Base-by-base conservation (phyloP, 106 monocot genomes). In the Acorus gramineus region DNA sequence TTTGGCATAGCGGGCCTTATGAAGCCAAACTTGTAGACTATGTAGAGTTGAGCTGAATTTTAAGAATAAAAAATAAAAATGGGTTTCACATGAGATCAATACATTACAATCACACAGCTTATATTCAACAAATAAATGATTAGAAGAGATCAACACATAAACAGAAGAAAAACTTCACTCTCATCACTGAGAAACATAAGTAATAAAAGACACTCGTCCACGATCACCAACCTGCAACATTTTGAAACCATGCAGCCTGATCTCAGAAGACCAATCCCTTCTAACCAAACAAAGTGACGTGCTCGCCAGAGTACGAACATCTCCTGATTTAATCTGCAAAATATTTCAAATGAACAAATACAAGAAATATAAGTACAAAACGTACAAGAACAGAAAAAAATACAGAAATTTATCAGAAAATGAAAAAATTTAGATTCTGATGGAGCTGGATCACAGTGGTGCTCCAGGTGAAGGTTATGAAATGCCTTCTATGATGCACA, bases 211-310 rank as follows among this genome's bases (percentile, higher is more conserved):
- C 53, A 53, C 4, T 47, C 6, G 48, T 50, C 7, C 1, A 47
- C 53, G 8, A 10, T 50, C 49, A 60, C 12, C 4, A 65, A 96
- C 96, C 96, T 96, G 96, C 68, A 96, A 65, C 85, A 87, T 77
- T 63, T 96, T 96, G 59, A 87, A 85, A 9, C 91, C 96, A 67
- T 96, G 87, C 69, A 96, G 46, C 66, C 96, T 87, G 66, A 96
- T 85, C 76, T 91, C 91, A 57, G 85, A 85, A 42, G 91, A 77
- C 76, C 77, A 79, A 52, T 91, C 85, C 72, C 77, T 96, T 11
- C 72, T 80, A 9, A 91, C 70, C 78, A 96, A 79, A 63, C 78
- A 67, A 54, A 96, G 76, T 5, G 91, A 87, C 69, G 87, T 77
- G 57, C 69, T 90, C 42, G 81, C 87, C 65, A 91, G 68, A 74